Base-by-base conservation (phyloP, 2,329 filamentous ascomycete genomes). In the Chrysosphaeria jannelii region DNA sequence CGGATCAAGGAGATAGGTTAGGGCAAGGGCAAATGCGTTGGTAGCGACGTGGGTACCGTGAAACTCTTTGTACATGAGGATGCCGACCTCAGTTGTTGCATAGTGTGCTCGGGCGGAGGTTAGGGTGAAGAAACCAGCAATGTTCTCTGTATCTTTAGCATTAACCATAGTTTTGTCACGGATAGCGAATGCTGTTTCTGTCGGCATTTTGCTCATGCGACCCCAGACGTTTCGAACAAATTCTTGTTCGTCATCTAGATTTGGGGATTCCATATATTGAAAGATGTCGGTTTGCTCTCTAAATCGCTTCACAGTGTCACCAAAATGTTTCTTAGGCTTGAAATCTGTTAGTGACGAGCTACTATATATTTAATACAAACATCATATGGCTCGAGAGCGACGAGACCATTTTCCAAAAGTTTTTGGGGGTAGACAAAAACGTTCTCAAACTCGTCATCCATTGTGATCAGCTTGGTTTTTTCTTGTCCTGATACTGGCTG, bases 21-120 rank as follows among this genome's bases (percentile, higher is more conserved):
- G 21, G 13, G 23, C 11, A 9, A 28, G 21, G 13, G 23, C 26
- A 11, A 28, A 12, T 3, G 26, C 26, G n/a, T 28, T 23, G 8
- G 10, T 7, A 8, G 26, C 16, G 5, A 28, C 26, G 13, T 28
- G 26, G 9, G 26, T 25, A 21, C 19, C 23, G n/a, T 28, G 26
- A 14, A 25, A 28, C 13, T 24, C 26, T 7, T 23, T 23, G 10
- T 25, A 28, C 10, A 28, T n/a, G 17, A 28, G 15, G 17, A 25
- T 25, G 26, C 26, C 26, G 2, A 28, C 14, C 20, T 28, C 23
- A 4, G 26, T 28, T 5, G 20, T 11, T 4, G 26, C 26, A 9
- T 27, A 22, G n/a, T 22, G 10, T 7, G 26, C 14, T 16, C 25
- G 14, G 6, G 26, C 25, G 12, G 17, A 12, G 3, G 26, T 22